A percentile compares a stretch with the other conserved stretches of the same genome.
Conservation (phyloP, 352 stramenopile genomes). For the Vaucheria bursata region DNA sequence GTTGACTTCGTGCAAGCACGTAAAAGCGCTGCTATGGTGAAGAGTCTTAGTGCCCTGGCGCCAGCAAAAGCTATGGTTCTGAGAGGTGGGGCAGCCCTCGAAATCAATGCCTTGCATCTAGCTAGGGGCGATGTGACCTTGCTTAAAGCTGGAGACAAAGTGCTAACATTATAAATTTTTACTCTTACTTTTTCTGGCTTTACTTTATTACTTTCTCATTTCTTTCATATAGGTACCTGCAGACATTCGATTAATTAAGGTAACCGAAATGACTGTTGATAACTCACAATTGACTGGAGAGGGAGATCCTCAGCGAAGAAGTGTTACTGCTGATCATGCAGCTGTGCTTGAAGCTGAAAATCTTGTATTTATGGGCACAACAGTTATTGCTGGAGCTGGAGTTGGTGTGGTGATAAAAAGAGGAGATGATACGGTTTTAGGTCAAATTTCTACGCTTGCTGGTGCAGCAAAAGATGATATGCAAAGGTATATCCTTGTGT, state of each 20-base stretch:
- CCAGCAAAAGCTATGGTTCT: not conserved
- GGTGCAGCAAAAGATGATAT: slow-evolving; percentile 10
- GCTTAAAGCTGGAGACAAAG: slow-evolving; percentile 12
- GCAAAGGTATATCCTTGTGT: not conserved
- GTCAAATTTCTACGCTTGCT: not conserved
- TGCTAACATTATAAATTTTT: not conserved
- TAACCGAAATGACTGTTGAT: slow-evolving; percentile 22
- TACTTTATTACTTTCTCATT: not conserved
- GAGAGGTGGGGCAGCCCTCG: not conserved
- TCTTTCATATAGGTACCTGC: slow-evolving; percentile 9
- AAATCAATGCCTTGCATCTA: not conserved
- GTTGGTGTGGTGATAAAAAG: slow-evolving; percentile 29
- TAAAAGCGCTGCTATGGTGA: slow-evolving; percentile 35
- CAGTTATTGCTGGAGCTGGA: slow-evolving; percentile 17
- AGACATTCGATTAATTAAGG: slow-evolving; percentile 34
- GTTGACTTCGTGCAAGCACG: slow-evolving; percentile 36
- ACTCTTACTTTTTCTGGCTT: not conserved
- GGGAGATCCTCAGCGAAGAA: slow-evolving; percentile 8
- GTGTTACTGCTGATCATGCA: not conserved
- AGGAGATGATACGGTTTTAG: slow-evolving; percentile 9
- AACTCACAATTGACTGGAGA: slow-evolving; percentile 40
- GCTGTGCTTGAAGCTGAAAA: slow-evolving; percentile 32
- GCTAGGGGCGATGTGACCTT: not conserved
- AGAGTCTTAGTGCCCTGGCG: slow-evolving; percentile 3
- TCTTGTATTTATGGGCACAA: slow-evolving; percentile 37